Conservation (phyloP, 225 moss, liverwort and hornwort genomes). For the Marchantia polymorpha region DNA sequence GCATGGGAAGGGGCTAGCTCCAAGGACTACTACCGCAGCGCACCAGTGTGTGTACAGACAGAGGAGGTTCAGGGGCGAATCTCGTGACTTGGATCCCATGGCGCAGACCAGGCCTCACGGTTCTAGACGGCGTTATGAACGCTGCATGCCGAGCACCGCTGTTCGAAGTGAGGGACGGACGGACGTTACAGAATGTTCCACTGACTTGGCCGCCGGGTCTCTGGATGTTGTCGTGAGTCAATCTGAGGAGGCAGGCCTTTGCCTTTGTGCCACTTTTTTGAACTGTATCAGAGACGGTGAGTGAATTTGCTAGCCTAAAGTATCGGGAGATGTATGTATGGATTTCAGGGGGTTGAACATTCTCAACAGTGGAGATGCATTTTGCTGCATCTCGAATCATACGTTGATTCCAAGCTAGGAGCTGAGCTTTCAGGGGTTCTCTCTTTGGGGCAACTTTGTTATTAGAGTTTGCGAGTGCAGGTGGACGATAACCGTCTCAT, state of each 20-base stretch:
- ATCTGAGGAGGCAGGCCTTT: too few species aligned
- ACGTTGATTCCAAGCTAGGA: too few species aligned
- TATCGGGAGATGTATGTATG: background rate
- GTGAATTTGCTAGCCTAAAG: background rate
- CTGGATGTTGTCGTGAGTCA: background rate
- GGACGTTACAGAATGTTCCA: background rate
- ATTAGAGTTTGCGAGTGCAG: background rate
- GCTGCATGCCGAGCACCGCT: background rate
- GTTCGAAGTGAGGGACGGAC: background rate
- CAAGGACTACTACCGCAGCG: too few species aligned
- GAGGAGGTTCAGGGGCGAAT: background rate
- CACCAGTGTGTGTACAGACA: background rate
- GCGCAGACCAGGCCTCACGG: background rate
- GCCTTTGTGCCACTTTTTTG: background rate
- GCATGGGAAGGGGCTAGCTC: too few species aligned
- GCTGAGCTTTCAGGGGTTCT: too few species aligned
- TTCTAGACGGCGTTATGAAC: constrained; percentile 1
- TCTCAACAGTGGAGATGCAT: background rate
- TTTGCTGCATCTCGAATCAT: background rate
- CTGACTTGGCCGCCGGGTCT: background rate
- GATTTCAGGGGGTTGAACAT: background rate
- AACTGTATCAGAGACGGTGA: background rate
- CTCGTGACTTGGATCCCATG: background rate
- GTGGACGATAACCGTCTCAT: background rate
- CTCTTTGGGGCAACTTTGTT: too few species aligned